Percentiles rank a stretch among this genome's conserved stretches.
These are phyloP conservation scores for Lithohypha guttulata DNA, from an alignment of 2,329 filamentous ascomycete genomes.

Conservation along the genomic window DNA sequence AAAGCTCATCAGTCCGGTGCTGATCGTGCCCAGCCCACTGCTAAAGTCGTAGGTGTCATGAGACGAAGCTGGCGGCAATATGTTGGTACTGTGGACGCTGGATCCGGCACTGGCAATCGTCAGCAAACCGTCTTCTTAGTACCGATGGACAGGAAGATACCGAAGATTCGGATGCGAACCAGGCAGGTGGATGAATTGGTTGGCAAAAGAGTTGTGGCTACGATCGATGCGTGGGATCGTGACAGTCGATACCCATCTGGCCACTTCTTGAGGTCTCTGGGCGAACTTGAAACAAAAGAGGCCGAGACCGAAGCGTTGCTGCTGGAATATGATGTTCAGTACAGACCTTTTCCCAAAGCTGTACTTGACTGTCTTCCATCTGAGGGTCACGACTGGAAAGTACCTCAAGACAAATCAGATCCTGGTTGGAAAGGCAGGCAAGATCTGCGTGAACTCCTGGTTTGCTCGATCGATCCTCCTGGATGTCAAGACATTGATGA, in stretches of 20 bases:
- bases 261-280: slow-evolving; percentile 85
- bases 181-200: slow-evolving; percentile 79
- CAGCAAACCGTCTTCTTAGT: slow-evolving; percentile 91
- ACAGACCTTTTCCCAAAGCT: slow-evolving; percentile 89
- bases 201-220: slow-evolving; percentile 83
- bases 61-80: slow-evolving; percentile 98
- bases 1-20: slow-evolving; percentile 65
- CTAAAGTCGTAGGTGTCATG: slow-evolving; percentile 79
- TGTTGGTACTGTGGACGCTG: slow-evolving; percentile 86
- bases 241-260: slow-evolving; percentile 87
- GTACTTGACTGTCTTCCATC: slow-evolving; percentile 85
- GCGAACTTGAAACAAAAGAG: slow-evolving; percentile 91
- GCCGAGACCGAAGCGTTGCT: slow-evolving; percentile 92
- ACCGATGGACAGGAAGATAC: slow-evolving; percentile 95
- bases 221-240: slow-evolving; percentile 90
- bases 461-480: slow-evolving; percentile 94
- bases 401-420: slow-evolving; percentile 67
- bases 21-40: slow-evolving; percentile 80
- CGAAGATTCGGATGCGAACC: slow-evolving; percentile 88
- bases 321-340: slow-evolving; percentile 94
- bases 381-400: slow-evolving; percentile 89
- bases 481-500: slow-evolving; percentile 98
- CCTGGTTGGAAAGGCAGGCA: slow-evolving; percentile 76
- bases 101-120: slow-evolving; percentile 70
- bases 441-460: slow-evolving; percentile 73